phyloP scores from a whole-genome alignment of 306 rosid species.

The Herpetospermum pedunculosum region DNA sequence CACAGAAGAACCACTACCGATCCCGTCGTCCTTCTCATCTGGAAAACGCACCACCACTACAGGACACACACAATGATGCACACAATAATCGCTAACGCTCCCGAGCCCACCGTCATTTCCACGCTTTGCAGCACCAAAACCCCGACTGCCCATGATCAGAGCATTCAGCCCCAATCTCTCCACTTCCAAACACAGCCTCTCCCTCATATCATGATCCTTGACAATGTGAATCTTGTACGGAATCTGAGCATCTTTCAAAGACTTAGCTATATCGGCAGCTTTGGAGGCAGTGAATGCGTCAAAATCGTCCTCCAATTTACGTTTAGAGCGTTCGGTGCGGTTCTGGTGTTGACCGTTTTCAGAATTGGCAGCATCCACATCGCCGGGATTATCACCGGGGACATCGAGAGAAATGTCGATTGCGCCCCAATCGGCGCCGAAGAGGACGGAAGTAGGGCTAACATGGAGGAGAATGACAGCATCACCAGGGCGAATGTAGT shows the following conservation, averaged over 20 bases:
- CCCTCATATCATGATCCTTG: conserved; percentile 97
- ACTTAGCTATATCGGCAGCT: conserved; percentile 63
- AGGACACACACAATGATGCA: conserved; percentile 90
- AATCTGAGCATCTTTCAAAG: conserved; percentile 74
- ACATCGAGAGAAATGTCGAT: conserved; percentile 50
- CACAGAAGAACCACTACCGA: conserved; percentile 6
- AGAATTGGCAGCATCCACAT: conserved; percentile 15
- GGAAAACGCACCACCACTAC: conserved; percentile 93
- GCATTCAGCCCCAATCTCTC: conserved; percentile 88
- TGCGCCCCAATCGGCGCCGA: conserved; percentile 98
- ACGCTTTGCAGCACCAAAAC: conserved; percentile 71
- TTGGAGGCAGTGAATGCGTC: conserved; percentile 84
- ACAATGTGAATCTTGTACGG: conserved; percentile 95
- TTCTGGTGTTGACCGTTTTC: conserved; percentile 5
- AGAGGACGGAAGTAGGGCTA: conserved; percentile 84
- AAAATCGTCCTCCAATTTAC: conserved; percentile 59
- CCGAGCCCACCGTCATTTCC: conserved; percentile 86
- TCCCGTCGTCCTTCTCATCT: conserved; percentile 47
- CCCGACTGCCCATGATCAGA: conserved; percentile 94
- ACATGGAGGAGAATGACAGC: conserved; percentile 97
- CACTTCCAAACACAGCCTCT: conserved; percentile 79
- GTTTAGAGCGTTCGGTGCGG: conserved; percentile 26
- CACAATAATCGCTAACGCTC: conserved; percentile 93
- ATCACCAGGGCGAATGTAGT: conserved; percentile 92
- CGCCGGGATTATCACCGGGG: conserved; percentile 23